phyloP scores from a whole-genome alignment of 768 basidiomycete species.

The Leccinum variicolor region DNA sequence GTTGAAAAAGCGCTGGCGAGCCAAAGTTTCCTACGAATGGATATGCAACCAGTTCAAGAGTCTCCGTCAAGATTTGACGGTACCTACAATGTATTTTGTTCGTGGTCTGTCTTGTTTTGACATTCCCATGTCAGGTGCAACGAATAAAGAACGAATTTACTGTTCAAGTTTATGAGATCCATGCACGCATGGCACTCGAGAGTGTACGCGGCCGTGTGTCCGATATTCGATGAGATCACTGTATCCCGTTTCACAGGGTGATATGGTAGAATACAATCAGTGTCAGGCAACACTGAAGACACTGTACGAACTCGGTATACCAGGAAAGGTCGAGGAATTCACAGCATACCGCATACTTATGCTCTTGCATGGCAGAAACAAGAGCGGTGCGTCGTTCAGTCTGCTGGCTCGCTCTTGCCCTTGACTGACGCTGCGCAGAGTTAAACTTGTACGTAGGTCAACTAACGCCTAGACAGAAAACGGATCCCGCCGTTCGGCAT shows the following conservation, averaged over 20 bases:
- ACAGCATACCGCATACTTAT: conserved; percentile 97
- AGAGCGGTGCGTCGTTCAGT: conserved; percentile 65
- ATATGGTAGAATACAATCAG: conserved; percentile 99
- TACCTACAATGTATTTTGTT: conserved; percentile 40
- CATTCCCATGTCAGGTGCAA: conserved; percentile 66
- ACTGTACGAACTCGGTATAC: conserved; percentile 91
- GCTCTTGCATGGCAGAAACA: conserved; percentile 90
- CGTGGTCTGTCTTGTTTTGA: neutral
- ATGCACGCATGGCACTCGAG: conserved; percentile 95
- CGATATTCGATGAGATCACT: conserved; percentile 9
- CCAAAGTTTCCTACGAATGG: conserved; percentile 75
- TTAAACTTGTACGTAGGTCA: conserved; percentile 96
- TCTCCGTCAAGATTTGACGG: conserved; percentile 94
- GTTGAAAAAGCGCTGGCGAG: conserved; percentile 85
- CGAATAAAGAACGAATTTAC: conserved; percentile 99
- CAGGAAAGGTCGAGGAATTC: conserved; percentile 93
- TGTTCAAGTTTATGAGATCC: conserved; percentile 95
- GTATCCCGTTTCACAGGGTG: conserved; percentile 53
- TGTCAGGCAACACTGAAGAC: conserved; percentile 89
- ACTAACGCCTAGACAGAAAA: conserved; percentile 91
- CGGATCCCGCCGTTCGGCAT: conserved; percentile 74
- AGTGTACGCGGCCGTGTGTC: conserved; percentile 48
- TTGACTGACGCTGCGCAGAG: conserved; percentile 46
- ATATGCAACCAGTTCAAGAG: conserved; percentile 99
- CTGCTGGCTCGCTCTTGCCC: neutral